Base-by-base conservation (phyloP, 2,329 filamentous ascomycete genomes). In the Pezicula rhizophila region DNA sequence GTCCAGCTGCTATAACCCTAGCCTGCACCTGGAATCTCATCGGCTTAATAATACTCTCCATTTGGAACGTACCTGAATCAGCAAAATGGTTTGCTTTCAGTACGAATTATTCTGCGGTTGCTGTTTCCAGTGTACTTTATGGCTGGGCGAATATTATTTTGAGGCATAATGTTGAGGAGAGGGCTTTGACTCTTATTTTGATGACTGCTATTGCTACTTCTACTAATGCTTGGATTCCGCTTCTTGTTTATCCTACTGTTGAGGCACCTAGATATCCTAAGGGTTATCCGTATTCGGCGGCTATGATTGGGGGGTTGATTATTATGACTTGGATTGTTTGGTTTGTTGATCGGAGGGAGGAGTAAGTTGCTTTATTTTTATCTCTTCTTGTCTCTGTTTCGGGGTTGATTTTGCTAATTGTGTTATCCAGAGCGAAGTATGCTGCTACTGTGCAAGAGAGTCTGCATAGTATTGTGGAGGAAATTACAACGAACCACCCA, bases 21-120 rank as follows among this genome's bases (percentile, higher is more conserved):
- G 63, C 76, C 0, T 68, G 17, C 4, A 34, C 17, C 0, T 75
- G 71, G 69, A 79, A 80, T 52, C 68, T 73, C 31, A 68, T 76
- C 35, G 76, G 75, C 1, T 57, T 77, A 11, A 65, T 75, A 18
- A 75, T 80, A 20, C 65, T 79, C 4, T 66, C 71, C 1, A 64
- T 78, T n/a, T 81, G 77, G 78, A 61, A 75, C 20, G 76, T 81
- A 0, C 75, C 77, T 0, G 76, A 80, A 48, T 58, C 68, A 0
- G 73, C 75, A 0, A 65, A 71, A 8, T 80, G 76, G 74, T 77
- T 77, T 45, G 74, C 74, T 0, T 78, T 76, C 53, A 60, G 65
- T 46, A 72, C 66, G 0, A 69, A 62, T 0, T 72, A 69, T 52
- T 64, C 64, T 1, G 62, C 67, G 1, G 67, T 69, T 10, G 69